A percentile compares a stretch with the other conserved stretches of the same genome.
Evolutionary conservation across 2,329 filamentous ascomycete genomes (phyloP).

Genomic region (Hymenoscyphus albidus): DNA sequence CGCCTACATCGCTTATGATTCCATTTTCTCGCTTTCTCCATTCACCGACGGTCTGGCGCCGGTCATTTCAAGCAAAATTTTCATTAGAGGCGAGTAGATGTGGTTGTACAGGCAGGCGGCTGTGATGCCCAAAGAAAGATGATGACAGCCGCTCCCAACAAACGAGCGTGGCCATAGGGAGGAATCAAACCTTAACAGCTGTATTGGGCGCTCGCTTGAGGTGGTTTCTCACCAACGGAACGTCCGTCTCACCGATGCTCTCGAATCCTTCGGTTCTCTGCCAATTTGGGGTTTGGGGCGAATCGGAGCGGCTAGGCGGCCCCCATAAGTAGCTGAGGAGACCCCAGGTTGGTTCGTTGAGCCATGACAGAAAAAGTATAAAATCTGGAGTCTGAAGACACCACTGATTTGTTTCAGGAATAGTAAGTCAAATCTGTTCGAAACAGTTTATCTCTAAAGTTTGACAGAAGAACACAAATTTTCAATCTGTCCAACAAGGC

Average conservation of each 20-base stretch:
- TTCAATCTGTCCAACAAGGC: background rate
- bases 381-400: too few species aligned
- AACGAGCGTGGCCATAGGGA: background rate
- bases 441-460: background rate
- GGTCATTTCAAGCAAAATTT: background rate
- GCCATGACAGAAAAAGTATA: too few species aligned
- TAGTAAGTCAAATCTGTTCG: background rate
- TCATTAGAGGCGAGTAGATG: background rate
- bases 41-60: background rate
- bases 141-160: background rate
- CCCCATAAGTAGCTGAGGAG: background rate
- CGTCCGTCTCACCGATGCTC: background rate
- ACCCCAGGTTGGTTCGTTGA: background rate
- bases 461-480: background rate
- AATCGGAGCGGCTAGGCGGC: background rate
- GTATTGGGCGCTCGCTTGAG: background rate
- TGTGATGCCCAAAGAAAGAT: background rate
- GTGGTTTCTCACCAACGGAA: background rate
- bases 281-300: background rate
- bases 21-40: background rate
- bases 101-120: background rate
- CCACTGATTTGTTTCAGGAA: background rate
- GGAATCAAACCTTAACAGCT: background rate
- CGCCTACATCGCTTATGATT: background rate
- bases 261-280: background rate